These are phyloP conservation scores for Globisporangium emineosum DNA, from an alignment of 352 stramenopile genomes.

Conservation along the genomic window DNA sequence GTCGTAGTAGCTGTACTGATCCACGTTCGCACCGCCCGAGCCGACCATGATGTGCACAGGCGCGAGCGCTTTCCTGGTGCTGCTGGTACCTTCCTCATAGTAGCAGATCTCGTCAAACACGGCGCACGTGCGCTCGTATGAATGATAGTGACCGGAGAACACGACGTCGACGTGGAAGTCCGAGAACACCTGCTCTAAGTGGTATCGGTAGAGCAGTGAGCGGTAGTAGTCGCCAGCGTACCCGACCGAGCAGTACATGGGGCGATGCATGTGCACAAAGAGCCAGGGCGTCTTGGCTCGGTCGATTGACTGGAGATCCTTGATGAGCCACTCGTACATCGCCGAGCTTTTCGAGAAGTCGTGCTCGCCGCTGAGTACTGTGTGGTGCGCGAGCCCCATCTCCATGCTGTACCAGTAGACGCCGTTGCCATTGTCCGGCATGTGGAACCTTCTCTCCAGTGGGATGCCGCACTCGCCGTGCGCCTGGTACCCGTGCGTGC, in stretches of 20 bases:
- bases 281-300: conserved; percentile 53
- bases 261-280: conserved; percentile 52
- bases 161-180: conserved; percentile 54
- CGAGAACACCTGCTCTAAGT: conserved; percentile 43
- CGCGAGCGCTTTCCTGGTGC: conserved; percentile 32
- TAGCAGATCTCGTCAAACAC: conserved; percentile 49
- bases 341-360: conserved; percentile 38
- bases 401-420: conserved; percentile 63
- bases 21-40: conserved; percentile 39
- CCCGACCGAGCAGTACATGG: conserved; percentile 53
- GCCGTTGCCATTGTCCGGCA: conserved; percentile 54
- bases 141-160: conserved; percentile 62
- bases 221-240: conserved; percentile 37
- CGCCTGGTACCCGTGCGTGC: conserved; percentile 39
- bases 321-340: conserved; percentile 52
- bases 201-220: conserved; percentile 39
- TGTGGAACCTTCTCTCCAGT: conserved; percentile 65
- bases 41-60: conserved; percentile 58
- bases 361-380: conserved; percentile 50
- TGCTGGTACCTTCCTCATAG: conserved; percentile 15
- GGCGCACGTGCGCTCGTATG: conserved; percentile 57
- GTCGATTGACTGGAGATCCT: conserved; percentile 41
- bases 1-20: conserved; percentile 38
- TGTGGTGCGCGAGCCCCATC: conserved; percentile 43
- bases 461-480: conserved; percentile 86